Evolutionary conservation across 23 red algal genomes (phyloP).

Genomic region (Gracilaria gracilis): DNA sequence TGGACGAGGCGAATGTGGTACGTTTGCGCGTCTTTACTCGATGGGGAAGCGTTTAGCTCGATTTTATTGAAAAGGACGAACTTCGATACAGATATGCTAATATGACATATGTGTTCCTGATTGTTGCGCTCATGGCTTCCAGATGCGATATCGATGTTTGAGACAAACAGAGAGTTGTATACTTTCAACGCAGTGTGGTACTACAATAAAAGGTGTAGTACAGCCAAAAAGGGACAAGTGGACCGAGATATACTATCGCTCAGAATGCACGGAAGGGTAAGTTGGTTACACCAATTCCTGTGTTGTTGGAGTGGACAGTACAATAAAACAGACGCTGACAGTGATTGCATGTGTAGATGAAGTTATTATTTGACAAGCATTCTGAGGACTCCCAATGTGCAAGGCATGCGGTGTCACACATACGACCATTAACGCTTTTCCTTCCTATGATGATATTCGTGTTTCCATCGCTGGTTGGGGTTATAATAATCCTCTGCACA

Average conservation of each 20-base stretch:
- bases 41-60: background rate
- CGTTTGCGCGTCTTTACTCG: background rate
- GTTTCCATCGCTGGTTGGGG: background rate
- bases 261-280: background rate
- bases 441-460: slow-evolving; percentile 22
- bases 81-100: too few species aligned
- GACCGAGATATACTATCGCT: slow-evolving; percentile 27
- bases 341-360: background rate
- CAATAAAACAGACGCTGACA: too few species aligned
- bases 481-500: background rate
- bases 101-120: background rate
- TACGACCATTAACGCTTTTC: slow-evolving; percentile 5
- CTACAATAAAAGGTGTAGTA: background rate
- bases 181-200: slow-evolving; percentile 15
- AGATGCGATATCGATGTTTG: background rate
- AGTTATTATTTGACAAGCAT: background rate
- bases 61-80: background rate
- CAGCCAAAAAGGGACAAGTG: background rate
- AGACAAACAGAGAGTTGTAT: slow-evolving; percentile 10
- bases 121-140: background rate
- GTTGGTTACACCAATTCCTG: background rate
- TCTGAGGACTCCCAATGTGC: background rate
- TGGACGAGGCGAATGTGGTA: background rate
- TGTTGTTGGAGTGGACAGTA: background rate
- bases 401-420: background rate